Base-by-base conservation (phyloP, 2,329 filamentous ascomycete genomes). In the Fusarium denticulatum region DNA sequence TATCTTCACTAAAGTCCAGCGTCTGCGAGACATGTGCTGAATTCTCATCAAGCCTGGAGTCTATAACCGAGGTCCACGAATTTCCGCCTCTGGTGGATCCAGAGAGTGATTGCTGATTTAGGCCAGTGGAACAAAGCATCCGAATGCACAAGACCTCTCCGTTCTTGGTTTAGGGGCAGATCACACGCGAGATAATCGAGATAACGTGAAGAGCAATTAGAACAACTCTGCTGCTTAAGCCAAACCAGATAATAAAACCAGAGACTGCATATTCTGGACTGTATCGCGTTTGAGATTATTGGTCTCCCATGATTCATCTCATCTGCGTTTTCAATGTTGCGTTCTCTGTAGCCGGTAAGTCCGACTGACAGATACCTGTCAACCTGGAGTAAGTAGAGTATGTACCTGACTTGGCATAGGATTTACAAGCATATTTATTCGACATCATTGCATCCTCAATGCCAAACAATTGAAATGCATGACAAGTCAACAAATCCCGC, bases 351-450 rank as follows among this genome's bases (percentile, higher is more conserved):
- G 30, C 16, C 4, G 5, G 14, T 49, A 24, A 3, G 20, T 52
- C 16, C 4, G 5, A 52, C 24, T 5, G 4, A 15, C 6, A 12
- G 7, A 22, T 7, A 24, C 7, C 3, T 24, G 10, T 28, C 3
- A 10, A 13, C 20, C 9, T 16, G 24, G 14, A 53, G 8, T 2
- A 26, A 16, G 11, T 3, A 16, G 9, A 26, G 4, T 26, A 26
- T 3, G 11, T 2, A 7, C 15, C 2, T 18, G 13, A 9, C 6
- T 37, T 9, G 0, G 5, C 13, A 18, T 5, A 28, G 18, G 7
- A 26, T 1, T 18, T n/a, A 3, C 18, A 22, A 28, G 32, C 13
- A 39, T n/a, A 16, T 18, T 3, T 9, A 14, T 42, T 2, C 10
- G 5, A 11, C 2, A 2, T 28, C 13, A n/a, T 55, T 10, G 8